Evolutionary conservation across 768 basidiomycete species (phyloP).

Genomic region (Chalciporus pseudorubinellus): DNA sequence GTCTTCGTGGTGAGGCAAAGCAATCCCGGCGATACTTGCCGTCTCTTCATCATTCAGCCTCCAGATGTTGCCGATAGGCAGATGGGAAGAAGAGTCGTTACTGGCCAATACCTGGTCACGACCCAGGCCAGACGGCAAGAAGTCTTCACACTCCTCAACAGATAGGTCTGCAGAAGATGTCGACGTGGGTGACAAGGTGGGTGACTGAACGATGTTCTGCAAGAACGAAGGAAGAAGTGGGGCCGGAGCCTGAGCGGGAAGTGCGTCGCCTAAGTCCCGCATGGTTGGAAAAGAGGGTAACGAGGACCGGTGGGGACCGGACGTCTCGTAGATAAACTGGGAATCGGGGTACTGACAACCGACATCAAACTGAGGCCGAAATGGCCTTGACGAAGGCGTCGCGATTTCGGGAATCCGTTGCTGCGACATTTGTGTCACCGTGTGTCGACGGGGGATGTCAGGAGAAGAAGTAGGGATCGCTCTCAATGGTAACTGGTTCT

Average conservation of each 20-base stretch:
- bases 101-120: slow-evolving; percentile 26
- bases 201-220: slow-evolving; percentile 70
- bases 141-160: slow-evolving; percentile 52
- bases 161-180: slow-evolving; percentile 66
- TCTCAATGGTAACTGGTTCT: slow-evolving; percentile 41
- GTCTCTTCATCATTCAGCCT: slow-evolving; percentile 69
- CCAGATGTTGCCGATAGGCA: slow-evolving; percentile 60
- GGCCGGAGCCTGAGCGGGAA: slow-evolving; percentile 35
- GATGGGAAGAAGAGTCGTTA: slow-evolving; percentile 29
- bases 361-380: slow-evolving; percentile 51
- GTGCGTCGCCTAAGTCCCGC: slow-evolving; percentile 21
- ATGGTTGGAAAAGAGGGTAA: slow-evolving; percentile 37
- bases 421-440: slow-evolving; percentile 47
- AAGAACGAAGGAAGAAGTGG: slow-evolving; percentile 77
- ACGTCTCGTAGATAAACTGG: slow-evolving; percentile 72
- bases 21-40: slow-evolving; percentile 49
- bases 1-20: slow-evolving; percentile 43
- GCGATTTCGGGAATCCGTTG: slow-evolving; percentile 39
- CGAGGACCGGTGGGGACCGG: slow-evolving; percentile 40
- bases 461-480: slow-evolving; percentile 11
- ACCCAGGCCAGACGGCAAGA: slow-evolving; percentile 27
- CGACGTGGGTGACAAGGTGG: slow-evolving; percentile 62
- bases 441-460: slow-evolving; percentile 40
- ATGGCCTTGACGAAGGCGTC: slow-evolving; percentile 34
- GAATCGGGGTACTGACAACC: slow-evolving; percentile 43